Percentiles rank a stretch among this genome's conserved stretches.
These are phyloP conservation scores for Mycena sp. DNA, from an alignment of 1,284 basidiomycete species.

Conservation along the genomic window DNA sequence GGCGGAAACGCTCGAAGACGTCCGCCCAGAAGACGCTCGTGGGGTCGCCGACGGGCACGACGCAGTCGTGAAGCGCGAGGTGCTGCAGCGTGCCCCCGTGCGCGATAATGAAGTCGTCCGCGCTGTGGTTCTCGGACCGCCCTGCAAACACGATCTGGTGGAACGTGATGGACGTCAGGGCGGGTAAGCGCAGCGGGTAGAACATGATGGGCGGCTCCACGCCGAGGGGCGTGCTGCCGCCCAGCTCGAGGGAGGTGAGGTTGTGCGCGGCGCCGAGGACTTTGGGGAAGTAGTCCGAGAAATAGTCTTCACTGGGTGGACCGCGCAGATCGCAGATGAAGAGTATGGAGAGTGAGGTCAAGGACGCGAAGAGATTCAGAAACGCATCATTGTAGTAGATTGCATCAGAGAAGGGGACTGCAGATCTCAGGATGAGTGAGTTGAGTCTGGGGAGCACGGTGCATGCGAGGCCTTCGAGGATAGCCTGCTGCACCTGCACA, in stretches of 20 bases:
- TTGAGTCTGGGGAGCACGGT: slow-evolving; percentile 8
- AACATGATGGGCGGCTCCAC: neutral
- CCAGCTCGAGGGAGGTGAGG: slow-evolving; percentile 19
- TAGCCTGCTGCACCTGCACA: slow-evolving; percentile 10
- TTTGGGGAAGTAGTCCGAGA: neutral
- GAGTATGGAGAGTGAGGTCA: slow-evolving; percentile 11
- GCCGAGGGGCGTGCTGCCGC: neutral
- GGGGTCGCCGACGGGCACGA: neutral
- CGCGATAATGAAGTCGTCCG: slow-evolving; percentile 10
- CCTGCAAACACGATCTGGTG: slow-evolving; percentile 6
- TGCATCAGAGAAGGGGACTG: neutral
- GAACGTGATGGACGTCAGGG: neutral
- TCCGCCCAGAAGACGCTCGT: slow-evolving; percentile 5
- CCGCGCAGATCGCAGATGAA: neutral
- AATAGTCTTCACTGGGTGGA: neutral
- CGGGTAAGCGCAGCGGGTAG: neutral
- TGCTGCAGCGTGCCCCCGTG: slow-evolving; percentile 1
- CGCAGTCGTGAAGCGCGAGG: slow-evolving; percentile 13
- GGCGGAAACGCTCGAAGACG: neutral
- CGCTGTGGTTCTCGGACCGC: neutral
- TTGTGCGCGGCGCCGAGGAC: neutral
- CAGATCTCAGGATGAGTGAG: neutral
- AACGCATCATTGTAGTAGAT: neutral
- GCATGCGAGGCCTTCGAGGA: neutral
- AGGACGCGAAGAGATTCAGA: slow-evolving; percentile 8